Percentiles rank a stretch among this genome's conserved stretches.
Conservation (phyloP, 805 yeast species). For the Schwanniomyces vanrijiae region DNA sequence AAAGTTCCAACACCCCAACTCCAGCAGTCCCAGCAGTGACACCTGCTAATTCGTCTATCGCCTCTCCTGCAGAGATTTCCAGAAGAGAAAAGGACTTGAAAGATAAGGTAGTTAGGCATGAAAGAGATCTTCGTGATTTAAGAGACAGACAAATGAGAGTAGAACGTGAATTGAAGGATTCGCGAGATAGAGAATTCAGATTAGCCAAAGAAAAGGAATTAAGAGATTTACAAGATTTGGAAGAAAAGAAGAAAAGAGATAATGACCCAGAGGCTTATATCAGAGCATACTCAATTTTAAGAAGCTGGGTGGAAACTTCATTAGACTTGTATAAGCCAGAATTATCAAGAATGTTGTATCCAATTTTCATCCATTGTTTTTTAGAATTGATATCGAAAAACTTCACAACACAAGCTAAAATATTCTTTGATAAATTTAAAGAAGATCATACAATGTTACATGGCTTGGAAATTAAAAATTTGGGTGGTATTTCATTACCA, state of each 20-base stretch:
- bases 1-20: constrained; percentile 63
- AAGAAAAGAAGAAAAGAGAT: constrained; percentile 44
- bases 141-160: constrained; percentile 32
- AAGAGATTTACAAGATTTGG: constrained; percentile 39
- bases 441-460: constrained; percentile 75
- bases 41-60: constrained; percentile 41
- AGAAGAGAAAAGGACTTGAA: constrained; percentile 26
- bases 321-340: constrained; percentile 91
- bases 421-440: constrained; percentile 72
- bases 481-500: constrained; percentile 72
- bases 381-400: constrained; percentile 73
- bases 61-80: constrained; percentile 33
- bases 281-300: constrained; percentile 77
- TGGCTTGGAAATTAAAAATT: constrained; percentile 68
- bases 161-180: constrained; percentile 38
- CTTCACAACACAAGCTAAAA: constrained; percentile 59
- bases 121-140: constrained; percentile 36
- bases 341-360: constrained; percentile 78
- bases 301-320: constrained; percentile 88
- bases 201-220: constrained; percentile 41
- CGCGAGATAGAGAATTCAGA: constrained; percentile 37
- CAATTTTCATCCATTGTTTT: constrained; percentile 88
- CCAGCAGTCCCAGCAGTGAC: constrained; percentile 51
- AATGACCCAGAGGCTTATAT: constrained; percentile 69
- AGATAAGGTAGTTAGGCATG: constrained; percentile 25